A percentile compares a stretch with the other conserved stretches of the same genome.
Evolutionary conservation across 345 rosid genomes (phyloP).

Genomic region (Corymbia maculata): DNA sequence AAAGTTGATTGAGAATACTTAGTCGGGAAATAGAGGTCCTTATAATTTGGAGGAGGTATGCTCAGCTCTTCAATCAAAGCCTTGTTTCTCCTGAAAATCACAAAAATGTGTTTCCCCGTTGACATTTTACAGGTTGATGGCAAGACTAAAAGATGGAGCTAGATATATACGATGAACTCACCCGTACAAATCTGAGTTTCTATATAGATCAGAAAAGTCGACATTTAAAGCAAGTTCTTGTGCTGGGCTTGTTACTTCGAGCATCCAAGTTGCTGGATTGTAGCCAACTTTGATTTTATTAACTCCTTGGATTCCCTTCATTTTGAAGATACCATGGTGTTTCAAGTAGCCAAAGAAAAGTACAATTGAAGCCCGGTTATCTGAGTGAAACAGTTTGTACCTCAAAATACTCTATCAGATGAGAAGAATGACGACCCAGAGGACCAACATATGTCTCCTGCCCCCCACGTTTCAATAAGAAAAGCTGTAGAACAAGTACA

Average conservation of each 20-base stretch:
- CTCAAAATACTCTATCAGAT: conserved; percentile 32
- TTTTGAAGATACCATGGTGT: background rate
- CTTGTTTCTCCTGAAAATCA: background rate
- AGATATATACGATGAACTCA: background rate
- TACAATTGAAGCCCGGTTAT: background rate
- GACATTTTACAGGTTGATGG: background rate
- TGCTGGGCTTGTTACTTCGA: conserved; percentile 25
- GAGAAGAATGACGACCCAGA: conserved; percentile 25
- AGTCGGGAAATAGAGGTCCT: conserved; percentile 20
- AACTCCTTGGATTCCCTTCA: conserved; percentile 26
- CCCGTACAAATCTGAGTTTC: conserved; percentile 27
- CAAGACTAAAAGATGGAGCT: background rate
- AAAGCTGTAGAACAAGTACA: too few relatives aligned
- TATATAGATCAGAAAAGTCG: conserved; percentile 25
- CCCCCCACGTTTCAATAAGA: too few relatives aligned
- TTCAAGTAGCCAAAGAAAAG: background rate
- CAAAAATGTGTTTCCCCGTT: background rate
- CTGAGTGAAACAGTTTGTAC: background rate
- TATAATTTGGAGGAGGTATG: background rate
- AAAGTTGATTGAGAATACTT: conserved; percentile 17
- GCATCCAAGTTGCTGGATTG: conserved; percentile 59
- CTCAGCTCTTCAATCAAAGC: too few relatives aligned
- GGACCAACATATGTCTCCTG: conserved; percentile 35
- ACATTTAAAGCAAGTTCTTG: conserved; percentile 22
- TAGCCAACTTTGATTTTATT: conserved; percentile 26